A percentile compares a stretch with the other conserved stretches of the same genome.
Evolutionary conservation across 257 asterid genomes (phyloP).

Genomic region (Nicotiana attenuata): DNA sequence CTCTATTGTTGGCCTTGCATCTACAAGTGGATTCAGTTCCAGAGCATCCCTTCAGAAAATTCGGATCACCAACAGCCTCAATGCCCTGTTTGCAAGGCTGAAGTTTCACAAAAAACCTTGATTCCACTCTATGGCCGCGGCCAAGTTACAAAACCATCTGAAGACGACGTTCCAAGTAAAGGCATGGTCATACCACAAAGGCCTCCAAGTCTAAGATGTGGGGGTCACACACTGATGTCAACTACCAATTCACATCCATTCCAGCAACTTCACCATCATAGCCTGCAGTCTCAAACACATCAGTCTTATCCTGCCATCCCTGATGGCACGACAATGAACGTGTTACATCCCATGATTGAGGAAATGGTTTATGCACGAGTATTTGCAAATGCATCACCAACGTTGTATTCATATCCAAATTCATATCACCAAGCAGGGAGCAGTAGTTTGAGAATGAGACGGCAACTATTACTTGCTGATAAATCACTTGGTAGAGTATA

Average conservation of each 20-base stretch:
- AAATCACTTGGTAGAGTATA: constrained; percentile 50
- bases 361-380: constrained; percentile 53
- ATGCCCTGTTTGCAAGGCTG: constrained; percentile 76
- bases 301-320: not conserved
- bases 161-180: constrained; percentile 21
- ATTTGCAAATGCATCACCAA: constrained; percentile 41
- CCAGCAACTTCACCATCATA: constrained; percentile 29
- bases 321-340: constrained; percentile 15
- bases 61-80: constrained; percentile 30
- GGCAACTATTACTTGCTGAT: constrained; percentile 46
- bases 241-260: constrained; percentile 15
- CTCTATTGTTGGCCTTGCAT: constrained; percentile 90
- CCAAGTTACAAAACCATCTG: constrained; percentile 23
- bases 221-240: not conserved
- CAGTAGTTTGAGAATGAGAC: constrained; percentile 43
- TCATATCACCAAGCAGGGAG: constrained; percentile 34
- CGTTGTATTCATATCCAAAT: constrained; percentile 41
- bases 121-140: constrained; percentile 75
- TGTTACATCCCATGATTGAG: constrained; percentile 39
- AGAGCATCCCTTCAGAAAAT: constrained; percentile 17
- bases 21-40: constrained; percentile 58
- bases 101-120: constrained; percentile 44
- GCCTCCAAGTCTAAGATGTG: constrained; percentile 42
- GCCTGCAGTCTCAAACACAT: constrained; percentile 16
- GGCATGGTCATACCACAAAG: constrained; percentile 45